Conservation (phyloP, 2,329 filamentous ascomycete species). For the Monosporascus sp. region DNA sequence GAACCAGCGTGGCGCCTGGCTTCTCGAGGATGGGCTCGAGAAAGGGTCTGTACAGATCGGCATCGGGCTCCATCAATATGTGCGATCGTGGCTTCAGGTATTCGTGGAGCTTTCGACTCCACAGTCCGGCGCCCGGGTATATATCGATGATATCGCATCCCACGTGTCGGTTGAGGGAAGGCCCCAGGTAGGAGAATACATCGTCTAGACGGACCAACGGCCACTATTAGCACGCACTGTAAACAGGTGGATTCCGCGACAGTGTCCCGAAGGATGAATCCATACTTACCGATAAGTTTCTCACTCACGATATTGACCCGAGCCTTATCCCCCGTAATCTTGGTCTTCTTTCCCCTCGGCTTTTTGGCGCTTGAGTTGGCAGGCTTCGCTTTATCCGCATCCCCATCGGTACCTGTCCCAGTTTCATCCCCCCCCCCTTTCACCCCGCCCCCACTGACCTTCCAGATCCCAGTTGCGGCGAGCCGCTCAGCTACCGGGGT, state of each 20-base stretch:
- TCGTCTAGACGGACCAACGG: slow-evolving; percentile 47
- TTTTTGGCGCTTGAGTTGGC: neutral
- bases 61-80: slow-evolving; percentile 72
- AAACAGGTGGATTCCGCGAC: too few relatives aligned
- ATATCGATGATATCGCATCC: slow-evolving; percentile 85
- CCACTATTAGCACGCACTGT: too few relatives aligned
- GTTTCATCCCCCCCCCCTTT: neutral
- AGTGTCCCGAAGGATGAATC: neutral
- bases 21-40: slow-evolving; percentile 52
- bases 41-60: slow-evolving; percentile 51
- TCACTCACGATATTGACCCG: slow-evolving; percentile 50
- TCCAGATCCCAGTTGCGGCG: slow-evolving; percentile 15
- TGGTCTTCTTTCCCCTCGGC: neutral
- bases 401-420: neutral
- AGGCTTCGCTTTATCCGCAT: neutral
- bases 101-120: slow-evolving; percentile 72
- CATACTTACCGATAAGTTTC: slow-evolving; percentile 41
- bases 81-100: slow-evolving; percentile 74
- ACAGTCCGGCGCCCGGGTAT: slow-evolving; percentile 74
- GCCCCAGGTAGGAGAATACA: slow-evolving; percentile 62
- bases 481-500: slow-evolving; percentile 17
- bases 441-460: neutral
- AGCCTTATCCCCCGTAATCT: slow-evolving; percentile 26
- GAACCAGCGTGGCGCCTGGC: slow-evolving; percentile 44
- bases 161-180: slow-evolving; percentile 61